Evolutionary conservation across 2,329 filamentous ascomycete species (phyloP).

Genomic region (Furcasterigmium sp.): DNA sequence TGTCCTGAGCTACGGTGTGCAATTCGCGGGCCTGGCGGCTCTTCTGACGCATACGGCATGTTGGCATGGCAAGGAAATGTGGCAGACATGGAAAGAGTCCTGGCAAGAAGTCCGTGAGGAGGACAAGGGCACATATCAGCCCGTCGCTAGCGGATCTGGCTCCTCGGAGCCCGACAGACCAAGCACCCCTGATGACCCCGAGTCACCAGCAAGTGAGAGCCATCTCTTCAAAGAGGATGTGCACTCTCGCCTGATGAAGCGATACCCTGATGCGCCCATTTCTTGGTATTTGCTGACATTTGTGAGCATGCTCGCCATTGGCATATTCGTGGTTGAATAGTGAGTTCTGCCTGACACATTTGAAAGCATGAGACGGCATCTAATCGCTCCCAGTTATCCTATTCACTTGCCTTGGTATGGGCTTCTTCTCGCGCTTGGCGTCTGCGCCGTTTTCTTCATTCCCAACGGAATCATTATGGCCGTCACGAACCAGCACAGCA

Average conservation of each 20-base stretch:
- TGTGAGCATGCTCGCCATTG: slow-evolving; percentile 68
- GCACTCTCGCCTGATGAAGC: slow-evolving; percentile 76
- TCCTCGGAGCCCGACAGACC: slow-evolving; percentile 9
- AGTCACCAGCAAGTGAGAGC: background rate
- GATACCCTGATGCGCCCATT: slow-evolving; percentile 76
- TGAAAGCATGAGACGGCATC: slow-evolving; percentile 6
- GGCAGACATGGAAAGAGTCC: slow-evolving; percentile 68
- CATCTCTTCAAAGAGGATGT: slow-evolving; percentile 72
- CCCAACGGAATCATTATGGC: slow-evolving; percentile 92
- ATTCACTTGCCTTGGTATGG: slow-evolving; percentile 85
- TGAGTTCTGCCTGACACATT: slow-evolving; percentile 34
- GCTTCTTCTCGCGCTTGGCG: slow-evolving; percentile 69
- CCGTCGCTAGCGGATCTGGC: slow-evolving; percentile 17
- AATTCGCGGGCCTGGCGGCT: slow-evolving; percentile 77
- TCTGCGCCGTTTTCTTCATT: slow-evolving; percentile 79
- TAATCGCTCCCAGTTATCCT: slow-evolving; percentile 55
- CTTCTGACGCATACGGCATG: slow-evolving; percentile 75
- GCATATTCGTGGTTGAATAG: slow-evolving; percentile 83
- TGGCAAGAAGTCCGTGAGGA: slow-evolving; percentile 56
- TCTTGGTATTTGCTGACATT: slow-evolving; percentile 78
- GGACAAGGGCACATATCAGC: slow-evolving; percentile 46
- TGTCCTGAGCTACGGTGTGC: slow-evolving; percentile 78
- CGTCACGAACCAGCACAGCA: slow-evolving; percentile 84
- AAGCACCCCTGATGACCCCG: background rate
- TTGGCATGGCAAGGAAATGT: slow-evolving; percentile 82